phyloP scores from a whole-genome alignment of 1,139 yeast genomes.

The Geotrichum aggregatum region DNA sequence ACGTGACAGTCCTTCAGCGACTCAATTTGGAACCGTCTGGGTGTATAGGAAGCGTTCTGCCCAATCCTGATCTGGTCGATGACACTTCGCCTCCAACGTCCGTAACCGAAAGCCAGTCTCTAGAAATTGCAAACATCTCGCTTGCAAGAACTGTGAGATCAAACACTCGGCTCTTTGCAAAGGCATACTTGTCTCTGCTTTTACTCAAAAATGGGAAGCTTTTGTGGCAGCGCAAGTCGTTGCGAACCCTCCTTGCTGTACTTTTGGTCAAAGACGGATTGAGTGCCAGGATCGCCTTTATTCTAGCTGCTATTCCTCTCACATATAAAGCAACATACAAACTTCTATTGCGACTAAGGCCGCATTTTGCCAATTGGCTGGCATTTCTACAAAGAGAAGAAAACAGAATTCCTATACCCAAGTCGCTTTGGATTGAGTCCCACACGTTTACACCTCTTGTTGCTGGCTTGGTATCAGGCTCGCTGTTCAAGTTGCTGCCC shows the following conservation, averaged over 20 bases:
- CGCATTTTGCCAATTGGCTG: constrained; percentile 14
- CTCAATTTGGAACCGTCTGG: not conserved
- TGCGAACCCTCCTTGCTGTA: constrained; percentile 10
- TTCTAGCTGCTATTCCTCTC: constrained; percentile 32
- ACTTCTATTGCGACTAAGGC: constrained; percentile 22
- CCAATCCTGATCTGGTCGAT: constrained; percentile 1
- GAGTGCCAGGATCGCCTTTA: constrained; percentile 29
- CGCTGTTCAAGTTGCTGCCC: constrained; percentile 34
- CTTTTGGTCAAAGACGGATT: constrained; percentile 17
- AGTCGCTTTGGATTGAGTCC: constrained; percentile 20
- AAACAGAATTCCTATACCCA: constrained; percentile 17
- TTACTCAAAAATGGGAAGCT: constrained; percentile 25
- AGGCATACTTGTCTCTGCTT: constrained; percentile 30
- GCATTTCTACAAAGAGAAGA: constrained; percentile 11
- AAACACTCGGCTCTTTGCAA: constrained; percentile 33
- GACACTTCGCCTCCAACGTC: constrained; percentile 5
- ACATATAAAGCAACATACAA: constrained; percentile 31
- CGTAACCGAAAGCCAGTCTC: constrained; percentile 1
- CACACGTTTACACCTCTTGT: constrained; percentile 30
- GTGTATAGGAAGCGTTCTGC: not conserved
- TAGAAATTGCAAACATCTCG: too few relatives aligned
- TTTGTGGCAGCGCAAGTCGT: constrained; percentile 18
- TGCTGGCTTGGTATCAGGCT: constrained; percentile 35
- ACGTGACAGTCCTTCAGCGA: not conserved
- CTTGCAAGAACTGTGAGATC: constrained; percentile 25